Evolutionary conservation across 2,329 filamentous ascomycete genomes (phyloP).

Genomic region (Triangularia setosa): DNA sequence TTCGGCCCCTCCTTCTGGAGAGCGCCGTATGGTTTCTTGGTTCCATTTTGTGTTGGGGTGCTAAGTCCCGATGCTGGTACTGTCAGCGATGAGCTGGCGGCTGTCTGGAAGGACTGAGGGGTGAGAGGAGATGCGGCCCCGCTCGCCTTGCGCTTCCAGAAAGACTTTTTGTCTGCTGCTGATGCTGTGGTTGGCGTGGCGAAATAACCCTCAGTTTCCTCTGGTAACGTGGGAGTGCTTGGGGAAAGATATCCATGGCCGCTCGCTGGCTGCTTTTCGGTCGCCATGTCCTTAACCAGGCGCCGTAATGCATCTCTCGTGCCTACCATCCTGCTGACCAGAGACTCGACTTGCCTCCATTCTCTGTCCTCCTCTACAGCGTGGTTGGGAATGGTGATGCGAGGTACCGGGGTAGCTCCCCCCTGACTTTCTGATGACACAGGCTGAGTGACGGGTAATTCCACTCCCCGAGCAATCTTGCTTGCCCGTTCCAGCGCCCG

Average conservation of each 20-base stretch:
- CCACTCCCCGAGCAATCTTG: conserved; percentile 55
- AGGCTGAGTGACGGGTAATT: conserved; percentile 33
- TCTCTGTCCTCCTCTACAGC: conserved; percentile 64
- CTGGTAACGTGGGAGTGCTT: conserved; percentile 38
- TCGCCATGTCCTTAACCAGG: conserved; percentile 78
- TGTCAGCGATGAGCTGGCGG: conserved; percentile 38
- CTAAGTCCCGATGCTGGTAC: conserved; percentile 40
- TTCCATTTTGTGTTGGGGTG: conserved; percentile 28
- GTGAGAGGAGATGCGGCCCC: conserved; percentile 38
- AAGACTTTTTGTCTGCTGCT: conserved; percentile 60
- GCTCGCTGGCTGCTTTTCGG: conserved; percentile 47
- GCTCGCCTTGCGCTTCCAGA: conserved; percentile 89
- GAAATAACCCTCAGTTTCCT: conserved; percentile 56
- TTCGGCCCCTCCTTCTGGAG: conserved; percentile 56
- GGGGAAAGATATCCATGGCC: conserved; percentile 39
- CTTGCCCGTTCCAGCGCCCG: conserved; percentile 80
- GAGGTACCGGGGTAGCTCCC: conserved; percentile 15
- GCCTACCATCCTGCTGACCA: conserved; percentile 82
- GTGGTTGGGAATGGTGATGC: conserved; percentile 2
- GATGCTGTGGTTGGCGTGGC: conserved; percentile 25
- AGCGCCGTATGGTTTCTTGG: conserved; percentile 36
- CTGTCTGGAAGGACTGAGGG: conserved; percentile 38
- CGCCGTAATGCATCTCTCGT: conserved; percentile 84
- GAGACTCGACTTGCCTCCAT: conserved; percentile 80
- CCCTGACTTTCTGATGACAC: conserved; percentile 18